Conservation (phyloP, 305 asterid genomes). For the Solanum aculeatissimum region DNA sequence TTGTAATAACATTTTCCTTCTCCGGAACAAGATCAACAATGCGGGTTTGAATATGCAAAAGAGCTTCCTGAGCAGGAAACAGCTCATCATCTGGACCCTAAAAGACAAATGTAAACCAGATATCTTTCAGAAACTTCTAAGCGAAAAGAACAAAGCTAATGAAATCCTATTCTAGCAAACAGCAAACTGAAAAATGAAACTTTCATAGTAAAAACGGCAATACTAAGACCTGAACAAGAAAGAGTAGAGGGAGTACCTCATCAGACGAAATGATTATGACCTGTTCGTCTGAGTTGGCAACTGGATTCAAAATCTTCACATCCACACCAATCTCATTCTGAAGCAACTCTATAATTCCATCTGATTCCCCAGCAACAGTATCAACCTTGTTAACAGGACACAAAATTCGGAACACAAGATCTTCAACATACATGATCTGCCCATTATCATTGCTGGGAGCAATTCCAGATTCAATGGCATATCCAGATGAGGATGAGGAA, state of each 20-base stretch:
- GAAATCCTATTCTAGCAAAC: neutral
- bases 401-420: slow-evolving; percentile 73
- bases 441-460: slow-evolving; percentile 30
- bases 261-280: slow-evolving; percentile 65
- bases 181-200: neutral
- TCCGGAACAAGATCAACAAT: slow-evolving; percentile 72
- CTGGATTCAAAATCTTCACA: slow-evolving; percentile 48
- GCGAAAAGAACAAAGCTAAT: neutral
- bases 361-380: slow-evolving; percentile 55
- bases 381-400: slow-evolving; percentile 74
- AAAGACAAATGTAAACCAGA: slow-evolving; percentile 12
- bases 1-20: slow-evolving; percentile 62
- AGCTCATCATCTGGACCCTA: slow-evolving; percentile 94
- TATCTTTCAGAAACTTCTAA: slow-evolving; percentile 5
- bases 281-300: slow-evolving; percentile 63
- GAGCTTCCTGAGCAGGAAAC: slow-evolving; percentile 98
- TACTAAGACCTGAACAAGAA: neutral
- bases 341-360: slow-evolving; percentile 76
- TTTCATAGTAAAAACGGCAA: neutral
- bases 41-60: slow-evolving; percentile 85
- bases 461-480: slow-evolving; percentile 41
- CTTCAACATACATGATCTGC: slow-evolving; percentile 43
- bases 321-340: slow-evolving; percentile 77
- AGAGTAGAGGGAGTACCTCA: slow-evolving; percentile 41
- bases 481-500: slow-evolving; percentile 52